Evolutionary conservation across 345 rosid genomes (phyloP), one percentile per base, ranked within the genome.

Genomic region (Acer negundo): DNA sequence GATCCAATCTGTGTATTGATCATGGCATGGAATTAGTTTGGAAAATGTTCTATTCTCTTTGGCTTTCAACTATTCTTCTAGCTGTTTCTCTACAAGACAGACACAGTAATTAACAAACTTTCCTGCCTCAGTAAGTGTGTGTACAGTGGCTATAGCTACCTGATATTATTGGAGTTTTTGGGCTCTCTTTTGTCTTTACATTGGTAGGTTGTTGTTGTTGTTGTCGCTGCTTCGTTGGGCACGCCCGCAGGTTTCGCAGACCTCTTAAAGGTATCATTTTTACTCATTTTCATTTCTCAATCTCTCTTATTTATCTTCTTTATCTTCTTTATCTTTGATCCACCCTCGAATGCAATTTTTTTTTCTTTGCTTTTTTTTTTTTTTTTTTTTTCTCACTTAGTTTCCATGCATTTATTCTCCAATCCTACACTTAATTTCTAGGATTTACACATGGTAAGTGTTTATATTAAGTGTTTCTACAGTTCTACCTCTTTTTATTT

Each of bases 211-310:
- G 89, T 82, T 86, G 83, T 82, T 86, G 83, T 78, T 82, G 68
- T 79, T 80, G 82, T 81, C 79, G 84, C 84, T 75, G 88, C 75
- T 80, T 77, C 79, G 74, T 79, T 79, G 85, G 87, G 79, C 87
- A 86, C 70, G 76, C 78, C 75, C 70, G 70, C 86, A 84, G 85
- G 72, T 80, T 82, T 74, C 80, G 69, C 86, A 83, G 89, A 77
- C 62, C 71, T 35, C 81, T 78, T 74, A 68, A 81, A 83, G 87
- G 89, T 80, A 76, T 59, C 53, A 62, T 73, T 66, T 40, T 73
- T 70, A 68, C 40, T 76, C 22, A 28, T 28, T 69, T 66, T 61
- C 74, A 38, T 40, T 28, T 35, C 6, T 3, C 5, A 31, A 31
- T 31, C 17, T 67, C 35, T 51, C 51, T 35, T 55, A 22, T 15